phyloP scores from a whole-genome alignment of 1,284 basidiomycete genomes.

The Pyrrhoderma noxium region DNA sequence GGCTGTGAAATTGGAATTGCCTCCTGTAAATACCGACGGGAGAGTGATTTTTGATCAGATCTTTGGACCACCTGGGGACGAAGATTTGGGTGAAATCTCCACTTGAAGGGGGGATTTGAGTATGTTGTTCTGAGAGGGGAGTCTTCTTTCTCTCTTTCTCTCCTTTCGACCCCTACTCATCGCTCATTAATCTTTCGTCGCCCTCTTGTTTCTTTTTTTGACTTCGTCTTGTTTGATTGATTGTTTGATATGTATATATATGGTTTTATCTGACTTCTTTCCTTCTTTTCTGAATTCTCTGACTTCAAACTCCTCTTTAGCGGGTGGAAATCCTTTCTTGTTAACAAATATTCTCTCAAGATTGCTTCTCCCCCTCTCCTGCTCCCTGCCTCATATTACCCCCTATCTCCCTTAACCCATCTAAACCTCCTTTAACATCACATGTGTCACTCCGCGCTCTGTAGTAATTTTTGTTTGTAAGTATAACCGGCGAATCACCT shows the following conservation, averaged over 20 bases:
- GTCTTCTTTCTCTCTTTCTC: neutral
- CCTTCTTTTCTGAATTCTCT: too few species aligned
- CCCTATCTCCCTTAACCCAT: too few species aligned
- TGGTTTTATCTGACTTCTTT: too few species aligned
- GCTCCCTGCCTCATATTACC: too few species aligned
- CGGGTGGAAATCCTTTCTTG: too few species aligned
- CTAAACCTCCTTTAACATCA: too few species aligned
- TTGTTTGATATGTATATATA: too few species aligned
- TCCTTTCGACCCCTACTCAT: neutral
- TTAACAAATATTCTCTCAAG: neutral
- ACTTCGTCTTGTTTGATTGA: too few species aligned
- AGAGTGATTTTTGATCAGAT: constrained; percentile 73
- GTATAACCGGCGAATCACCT: too few species aligned
- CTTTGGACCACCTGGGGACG: constrained; percentile 47
- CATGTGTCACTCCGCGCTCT: too few species aligned
- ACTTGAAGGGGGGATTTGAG: constrained; percentile 3
- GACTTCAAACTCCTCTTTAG: neutral
- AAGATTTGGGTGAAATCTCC: constrained; percentile 25
- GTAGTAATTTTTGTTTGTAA: too few species aligned
- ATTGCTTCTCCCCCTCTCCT: neutral
- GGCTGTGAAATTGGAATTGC: constrained; percentile 41
- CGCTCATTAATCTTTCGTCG: neutral
- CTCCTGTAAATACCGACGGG: constrained; percentile 57
- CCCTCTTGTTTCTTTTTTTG: too few species aligned
- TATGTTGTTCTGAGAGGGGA: neutral